Evolutionary conservation across 2,329 filamentous ascomycete species (phyloP).

Genomic region (Xylariales sp.): DNA sequence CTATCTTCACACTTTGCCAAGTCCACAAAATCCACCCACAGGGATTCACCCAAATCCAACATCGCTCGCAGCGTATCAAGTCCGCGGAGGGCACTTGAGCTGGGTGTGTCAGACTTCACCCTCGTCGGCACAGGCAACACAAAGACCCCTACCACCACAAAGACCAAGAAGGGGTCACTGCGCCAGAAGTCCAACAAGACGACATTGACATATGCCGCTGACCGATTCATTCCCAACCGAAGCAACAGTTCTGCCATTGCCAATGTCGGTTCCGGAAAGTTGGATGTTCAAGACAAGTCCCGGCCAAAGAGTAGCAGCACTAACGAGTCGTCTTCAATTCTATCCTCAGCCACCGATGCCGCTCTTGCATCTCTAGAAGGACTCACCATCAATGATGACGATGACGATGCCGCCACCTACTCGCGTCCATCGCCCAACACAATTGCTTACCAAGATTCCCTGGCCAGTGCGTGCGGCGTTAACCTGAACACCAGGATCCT

Average conservation of each 20-base stretch:
- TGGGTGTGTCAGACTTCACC: conserved; percentile 92
- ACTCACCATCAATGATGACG: conserved; percentile 78
- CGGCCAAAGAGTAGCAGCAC: conserved; percentile 78
- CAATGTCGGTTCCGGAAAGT: conserved; percentile 84
- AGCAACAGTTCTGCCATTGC: conserved; percentile 88
- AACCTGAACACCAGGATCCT: conserved; percentile 95
- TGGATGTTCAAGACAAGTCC: conserved; percentile 76
- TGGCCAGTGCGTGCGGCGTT: conserved; percentile 91
- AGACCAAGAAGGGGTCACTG: conserved; percentile 66
- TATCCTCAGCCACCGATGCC: conserved; percentile 84
- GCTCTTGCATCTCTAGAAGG: conserved; percentile 82
- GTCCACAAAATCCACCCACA: conserved; percentile 73
- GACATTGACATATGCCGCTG: conserved; percentile 81
- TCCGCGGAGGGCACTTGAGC: conserved; percentile 84
- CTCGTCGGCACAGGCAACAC: conserved; percentile 81
- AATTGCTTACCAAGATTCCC: conserved; percentile 89
- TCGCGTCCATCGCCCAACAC: conserved; percentile 86
- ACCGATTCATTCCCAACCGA: conserved; percentile 97
- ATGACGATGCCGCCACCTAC: conserved; percentile 76
- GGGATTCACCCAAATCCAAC: conserved; percentile 96
- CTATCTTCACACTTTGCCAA: conserved; percentile 83
- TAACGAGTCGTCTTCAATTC: conserved; percentile 77
- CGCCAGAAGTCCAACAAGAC: conserved; percentile 75
- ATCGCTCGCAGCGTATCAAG: conserved; percentile 81
- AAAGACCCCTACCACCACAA: conserved; percentile 67